Evolutionary conservation across 2,329 filamentous ascomycete genomes (phyloP).

Genomic region (Zasmidium citrigriseum): DNA sequence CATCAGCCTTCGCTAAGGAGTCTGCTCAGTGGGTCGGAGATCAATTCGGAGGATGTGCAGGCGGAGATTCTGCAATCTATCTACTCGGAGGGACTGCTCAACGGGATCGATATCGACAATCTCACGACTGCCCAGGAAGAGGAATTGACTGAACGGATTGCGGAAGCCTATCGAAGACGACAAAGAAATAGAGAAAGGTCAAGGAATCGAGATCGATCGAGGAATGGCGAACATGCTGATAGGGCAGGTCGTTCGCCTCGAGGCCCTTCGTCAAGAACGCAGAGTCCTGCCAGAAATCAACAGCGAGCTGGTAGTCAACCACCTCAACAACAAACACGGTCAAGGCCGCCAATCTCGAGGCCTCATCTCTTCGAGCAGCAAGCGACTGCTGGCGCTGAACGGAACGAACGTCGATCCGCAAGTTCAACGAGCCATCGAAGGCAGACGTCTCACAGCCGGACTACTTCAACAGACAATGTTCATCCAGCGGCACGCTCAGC

Average conservation of each 20-base stretch:
- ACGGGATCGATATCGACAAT: constrained; percentile 86
- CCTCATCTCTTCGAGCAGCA: constrained; percentile 48
- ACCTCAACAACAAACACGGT: constrained; percentile 24
- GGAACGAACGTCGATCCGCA: constrained; percentile 47
- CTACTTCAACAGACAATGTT: constrained; percentile 36
- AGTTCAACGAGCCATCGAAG: constrained; percentile 35
- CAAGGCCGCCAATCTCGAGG: constrained; percentile 47
- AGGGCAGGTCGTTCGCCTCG: constrained; percentile 5
- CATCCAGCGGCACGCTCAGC: constrained; percentile 62
- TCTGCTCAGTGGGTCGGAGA: constrained; percentile 75
- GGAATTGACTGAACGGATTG: constrained; percentile 86
- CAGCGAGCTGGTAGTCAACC: constrained; percentile 12
- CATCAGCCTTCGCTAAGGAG: constrained; percentile 89
- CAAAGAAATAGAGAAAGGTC: constrained; percentile 58
- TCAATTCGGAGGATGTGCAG: constrained; percentile 77
- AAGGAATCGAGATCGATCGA: constrained; percentile 25
- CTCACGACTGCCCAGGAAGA: constrained; percentile 83
- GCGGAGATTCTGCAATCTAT: constrained; percentile 88
- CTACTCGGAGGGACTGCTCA: constrained; percentile 79
- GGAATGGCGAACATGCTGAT: constrained; percentile 10
- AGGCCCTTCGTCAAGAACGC: neutral
- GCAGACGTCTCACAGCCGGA: constrained; percentile 36
- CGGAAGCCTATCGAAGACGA: constrained; percentile 78
- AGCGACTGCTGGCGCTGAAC: constrained; percentile 31
- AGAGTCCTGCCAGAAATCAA: constrained; percentile 5